phyloP scores from a whole-genome alignment of 108 stramenopile genomes.

The Pseudonitzschia delicatissima region DNA sequence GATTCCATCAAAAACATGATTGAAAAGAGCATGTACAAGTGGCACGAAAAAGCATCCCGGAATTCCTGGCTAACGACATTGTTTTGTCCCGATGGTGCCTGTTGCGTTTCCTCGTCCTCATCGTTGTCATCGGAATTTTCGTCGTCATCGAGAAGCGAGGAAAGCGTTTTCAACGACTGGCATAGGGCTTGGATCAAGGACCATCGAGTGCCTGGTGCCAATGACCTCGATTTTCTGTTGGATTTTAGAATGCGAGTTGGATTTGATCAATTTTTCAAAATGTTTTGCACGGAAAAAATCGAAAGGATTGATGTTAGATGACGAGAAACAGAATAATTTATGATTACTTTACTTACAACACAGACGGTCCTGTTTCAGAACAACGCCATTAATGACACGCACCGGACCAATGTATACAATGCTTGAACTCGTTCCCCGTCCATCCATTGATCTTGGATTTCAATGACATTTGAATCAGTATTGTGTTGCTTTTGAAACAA shows the following conservation, averaged over 20 bases:
- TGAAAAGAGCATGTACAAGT: constrained; percentile 88
- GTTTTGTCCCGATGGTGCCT: constrained; percentile 10
- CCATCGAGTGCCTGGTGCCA: constrained; percentile 54
- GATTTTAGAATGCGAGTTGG: not conserved
- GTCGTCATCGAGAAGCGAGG: constrained; percentile 39
- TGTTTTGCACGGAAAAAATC: not conserved
- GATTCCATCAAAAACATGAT: constrained; percentile 83
- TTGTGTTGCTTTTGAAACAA: constrained; percentile 37
- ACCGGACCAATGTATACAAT: constrained; percentile 80
- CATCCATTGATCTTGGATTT: constrained; percentile 50
- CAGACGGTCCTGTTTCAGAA: not conserved
- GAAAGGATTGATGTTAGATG: too few species aligned
- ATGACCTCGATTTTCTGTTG: constrained; percentile 63
- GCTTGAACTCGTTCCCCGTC: constrained; percentile 69
- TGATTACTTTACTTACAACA: not conserved
- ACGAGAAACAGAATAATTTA: too few species aligned
- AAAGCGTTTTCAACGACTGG: constrained; percentile 51
- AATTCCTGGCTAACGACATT: constrained; percentile 63
- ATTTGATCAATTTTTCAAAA: not conserved
- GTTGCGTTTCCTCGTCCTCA: constrained; percentile 5
- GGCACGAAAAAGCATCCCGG: constrained; percentile 74
- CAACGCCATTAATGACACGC: constrained; percentile 8
- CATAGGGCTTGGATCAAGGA: constrained; percentile 55
- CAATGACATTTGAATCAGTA: constrained; percentile 7
- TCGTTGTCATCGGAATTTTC: constrained; percentile 4